phyloP scores from a whole-genome alignment of 352 stramenopile species.

The Phytophthora palmivora region DNA sequence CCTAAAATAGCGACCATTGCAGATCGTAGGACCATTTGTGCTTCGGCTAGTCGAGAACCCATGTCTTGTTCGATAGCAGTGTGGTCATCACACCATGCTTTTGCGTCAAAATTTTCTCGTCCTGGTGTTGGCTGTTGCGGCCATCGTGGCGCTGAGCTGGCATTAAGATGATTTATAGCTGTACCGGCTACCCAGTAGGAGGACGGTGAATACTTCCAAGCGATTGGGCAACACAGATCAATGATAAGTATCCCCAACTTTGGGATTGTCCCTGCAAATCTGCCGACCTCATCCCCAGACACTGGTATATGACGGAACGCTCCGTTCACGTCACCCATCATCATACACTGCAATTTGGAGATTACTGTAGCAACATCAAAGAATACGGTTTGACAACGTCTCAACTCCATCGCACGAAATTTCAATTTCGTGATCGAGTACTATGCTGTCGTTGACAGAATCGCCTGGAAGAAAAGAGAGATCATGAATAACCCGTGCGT shows the following conservation, averaged over 20 bases:
- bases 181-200: conserved; percentile 4
- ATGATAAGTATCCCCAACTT: conserved; percentile 11
- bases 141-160: background rate
- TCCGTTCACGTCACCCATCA: conserved; percentile 11
- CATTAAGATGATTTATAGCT: conserved; percentile 17
- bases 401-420: conserved; percentile 5
- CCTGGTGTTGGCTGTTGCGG: background rate
- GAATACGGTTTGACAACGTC: background rate
- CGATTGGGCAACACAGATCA: conserved; percentile 16
- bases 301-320: conserved; percentile 12
- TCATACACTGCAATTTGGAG: conserved; percentile 1
- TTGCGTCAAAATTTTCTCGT: no score
- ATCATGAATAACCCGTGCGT: conserved; percentile 26
- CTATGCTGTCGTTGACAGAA: conserved; percentile 19
- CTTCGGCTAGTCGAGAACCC: conserved; percentile 11
- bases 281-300: background rate
- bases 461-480: conserved; percentile 7
- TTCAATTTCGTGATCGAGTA: background rate
- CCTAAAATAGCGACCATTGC: conserved; percentile 18
- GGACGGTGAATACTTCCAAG: conserved; percentile 11
- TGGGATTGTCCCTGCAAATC: conserved; percentile 9
- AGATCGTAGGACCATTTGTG: conserved; percentile 1
- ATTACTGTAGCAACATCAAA: conserved; percentile 3
- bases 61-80: conserved; percentile 25
- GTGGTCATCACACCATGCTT: no score